Evolutionary conservation across 768 basidiomycete species (phyloP), one percentile per base, ranked within the genome.

Genomic region (Boletus insuetus): DNA sequence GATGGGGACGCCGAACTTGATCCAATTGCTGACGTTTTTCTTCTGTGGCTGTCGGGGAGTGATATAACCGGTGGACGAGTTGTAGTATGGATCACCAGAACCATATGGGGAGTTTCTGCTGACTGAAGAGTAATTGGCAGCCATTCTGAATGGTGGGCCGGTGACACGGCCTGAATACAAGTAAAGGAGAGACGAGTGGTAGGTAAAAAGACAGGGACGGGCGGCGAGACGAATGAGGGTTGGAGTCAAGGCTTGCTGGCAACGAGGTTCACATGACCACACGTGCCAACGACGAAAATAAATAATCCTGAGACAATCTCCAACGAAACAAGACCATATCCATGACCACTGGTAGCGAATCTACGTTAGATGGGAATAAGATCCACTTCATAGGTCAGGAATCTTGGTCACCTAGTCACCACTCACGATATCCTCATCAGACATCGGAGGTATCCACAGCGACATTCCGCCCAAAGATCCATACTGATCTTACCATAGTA

Each of bases 1-100:
- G 49, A 88, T 69, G 16, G 89, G 90, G 20, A 91, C 64, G 59
- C 87, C 90, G 51, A 87, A 75, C 72, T 87, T 90, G 59, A 91
- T 73, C 89, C 87, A 93, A 53, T 79, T 82, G 74, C 82, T 89
- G 49, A 70, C 66, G 40, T 78, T 73, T 60, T 78, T 84, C 79
- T 81, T 86, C 46, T 59, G 62, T 38, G 75, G 67, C 55, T 64
- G 56, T 13, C 61, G 58, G 0, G 86, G 85, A 26, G 82, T 75
- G 62, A 89, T 81, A 61, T 78, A 88, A 50, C 87, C 89, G 3
- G 87, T 79, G 35, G 89, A 89, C 66, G 82, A 79, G 57, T 77
- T 79, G 71, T 87, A 85, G 74, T 84, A 83, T 9, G 86, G 84
- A 67, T 87, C 83, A 49, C 84, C 83, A 43, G 85, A 82, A 55